A percentile compares a stretch with the other conserved stretches of the same genome.
These are phyloP conservation scores for Solanum chilense DNA, from an alignment of 257 asterid species.

Conservation along the genomic window DNA sequence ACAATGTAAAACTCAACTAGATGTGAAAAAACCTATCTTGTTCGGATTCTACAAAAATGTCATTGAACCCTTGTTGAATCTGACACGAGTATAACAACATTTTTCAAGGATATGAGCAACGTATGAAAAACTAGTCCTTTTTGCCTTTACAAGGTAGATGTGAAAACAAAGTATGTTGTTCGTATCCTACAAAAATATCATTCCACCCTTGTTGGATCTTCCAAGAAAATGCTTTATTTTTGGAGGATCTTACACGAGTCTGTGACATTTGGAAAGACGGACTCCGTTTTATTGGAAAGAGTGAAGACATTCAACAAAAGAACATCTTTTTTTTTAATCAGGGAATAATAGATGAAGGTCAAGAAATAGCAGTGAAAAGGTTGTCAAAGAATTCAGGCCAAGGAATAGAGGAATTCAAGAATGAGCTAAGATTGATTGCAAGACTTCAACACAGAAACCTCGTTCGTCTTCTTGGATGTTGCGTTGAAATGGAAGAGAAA, in stretches of 20 bases:
- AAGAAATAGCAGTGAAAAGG: conserved; percentile 41
- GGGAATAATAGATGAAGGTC: conserved; percentile 26
- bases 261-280: background rate
- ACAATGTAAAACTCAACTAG: background rate
- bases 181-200: background rate
- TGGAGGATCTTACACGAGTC: background rate
- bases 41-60: background rate
- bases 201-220: background rate
- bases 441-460: conserved; percentile 37
- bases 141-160: background rate
- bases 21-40: background rate
- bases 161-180: background rate
- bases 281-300: background rate
- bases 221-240: background rate
- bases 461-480: conserved; percentile 32
- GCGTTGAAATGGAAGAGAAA: conserved; percentile 27
- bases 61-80: background rate
- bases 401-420: conserved; percentile 34
- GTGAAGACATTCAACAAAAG: background rate
- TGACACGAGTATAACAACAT: no score
- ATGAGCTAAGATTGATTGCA: conserved; percentile 30
- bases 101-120: background rate
- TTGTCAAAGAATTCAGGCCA: conserved; percentile 36
- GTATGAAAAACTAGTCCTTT: background rate
- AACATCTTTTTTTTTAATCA: background rate